Conservation (phyloP, 257 asterid species). For the Solanum corneliomulleri region DNA sequence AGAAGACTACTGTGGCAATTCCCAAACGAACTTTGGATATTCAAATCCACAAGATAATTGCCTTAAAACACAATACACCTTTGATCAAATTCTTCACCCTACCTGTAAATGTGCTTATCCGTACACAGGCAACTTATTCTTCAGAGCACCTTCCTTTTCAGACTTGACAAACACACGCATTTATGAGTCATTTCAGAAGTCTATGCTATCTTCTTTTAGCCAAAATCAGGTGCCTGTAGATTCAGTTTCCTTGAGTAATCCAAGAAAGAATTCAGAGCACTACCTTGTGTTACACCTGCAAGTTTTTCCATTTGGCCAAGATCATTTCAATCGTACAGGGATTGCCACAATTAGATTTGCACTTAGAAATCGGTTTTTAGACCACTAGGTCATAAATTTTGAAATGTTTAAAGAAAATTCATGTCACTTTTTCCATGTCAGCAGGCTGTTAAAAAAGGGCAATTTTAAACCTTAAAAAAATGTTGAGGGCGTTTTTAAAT, state of each 20-base stretch:
- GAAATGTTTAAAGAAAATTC: too few species aligned
- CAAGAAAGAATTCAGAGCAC: constrained; percentile 20
- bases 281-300: constrained; percentile 44
- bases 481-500: too few species aligned
- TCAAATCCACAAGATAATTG: too few species aligned
- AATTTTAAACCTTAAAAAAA: too few species aligned
- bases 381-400: too few species aligned
- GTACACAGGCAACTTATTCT: constrained; percentile 44
- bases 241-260: constrained; percentile 50
- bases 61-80: not conserved
- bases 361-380: constrained; percentile 17
- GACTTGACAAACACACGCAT: constrained; percentile 31
- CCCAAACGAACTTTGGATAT: too few species aligned
- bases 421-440: too few species aligned
- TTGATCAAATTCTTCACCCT: constrained; percentile 40
- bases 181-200: constrained; percentile 22
- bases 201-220: constrained; percentile 29
- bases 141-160: constrained; percentile 71
- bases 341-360: constrained; percentile 35
- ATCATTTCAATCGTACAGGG: constrained; percentile 45
- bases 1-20: too few species aligned
- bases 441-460: too few species aligned
- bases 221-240: constrained; percentile 43
- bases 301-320: constrained; percentile 55
- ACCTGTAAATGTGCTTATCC: constrained; percentile 67